Conservation (phyloP, 352 stramenopile species). For the Phytopythium aichiense region DNA sequence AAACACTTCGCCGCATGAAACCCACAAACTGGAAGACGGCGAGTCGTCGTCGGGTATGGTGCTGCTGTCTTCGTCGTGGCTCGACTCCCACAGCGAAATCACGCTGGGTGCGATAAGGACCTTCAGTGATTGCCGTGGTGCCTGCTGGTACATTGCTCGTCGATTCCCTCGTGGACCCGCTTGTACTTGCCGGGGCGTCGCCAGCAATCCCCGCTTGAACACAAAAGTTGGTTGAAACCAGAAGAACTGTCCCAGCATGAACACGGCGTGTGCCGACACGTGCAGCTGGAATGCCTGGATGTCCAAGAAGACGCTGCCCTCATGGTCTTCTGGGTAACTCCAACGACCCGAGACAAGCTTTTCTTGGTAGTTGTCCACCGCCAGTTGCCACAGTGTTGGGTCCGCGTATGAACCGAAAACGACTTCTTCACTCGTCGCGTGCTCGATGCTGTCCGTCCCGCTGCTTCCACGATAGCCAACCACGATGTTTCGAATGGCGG, state of each 20-base stretch:
- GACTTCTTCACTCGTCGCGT: slow-evolving; percentile 41
- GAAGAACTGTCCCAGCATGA: slow-evolving; percentile 25
- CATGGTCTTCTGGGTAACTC: slow-evolving; percentile 25
- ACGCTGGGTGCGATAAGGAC: slow-evolving; percentile 64
- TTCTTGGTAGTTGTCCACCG: slow-evolving; percentile 66
- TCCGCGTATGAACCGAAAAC: slow-evolving; percentile 65
- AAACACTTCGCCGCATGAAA: slow-evolving; percentile 60
- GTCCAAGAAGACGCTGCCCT: slow-evolving; percentile 59
- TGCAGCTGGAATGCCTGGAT: slow-evolving; percentile 69
- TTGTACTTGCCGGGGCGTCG: slow-evolving; percentile 2
- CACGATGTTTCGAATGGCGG: slow-evolving; percentile 61
- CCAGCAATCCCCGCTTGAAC: slow-evolving; percentile 4
- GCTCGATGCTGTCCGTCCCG: background rate
- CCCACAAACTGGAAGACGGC: slow-evolving; percentile 35
- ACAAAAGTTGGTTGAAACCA: slow-evolving; percentile 8
- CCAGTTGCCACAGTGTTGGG: slow-evolving; percentile 64
- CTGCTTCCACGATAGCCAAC: slow-evolving; percentile 30
- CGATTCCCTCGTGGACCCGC: background rate
- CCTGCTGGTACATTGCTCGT: slow-evolving; percentile 11
- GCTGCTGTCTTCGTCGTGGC: slow-evolving; percentile 1
- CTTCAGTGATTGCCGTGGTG: slow-evolving; percentile 38
- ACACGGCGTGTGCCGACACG: slow-evolving; percentile 49
- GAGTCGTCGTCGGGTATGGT: background rate
- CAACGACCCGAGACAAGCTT: slow-evolving; percentile 61
- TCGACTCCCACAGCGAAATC: slow-evolving; percentile 50